phyloP scores from a whole-genome alignment of 176 grass and related monocot species.

The Cenchrus fungigraminus region DNA sequence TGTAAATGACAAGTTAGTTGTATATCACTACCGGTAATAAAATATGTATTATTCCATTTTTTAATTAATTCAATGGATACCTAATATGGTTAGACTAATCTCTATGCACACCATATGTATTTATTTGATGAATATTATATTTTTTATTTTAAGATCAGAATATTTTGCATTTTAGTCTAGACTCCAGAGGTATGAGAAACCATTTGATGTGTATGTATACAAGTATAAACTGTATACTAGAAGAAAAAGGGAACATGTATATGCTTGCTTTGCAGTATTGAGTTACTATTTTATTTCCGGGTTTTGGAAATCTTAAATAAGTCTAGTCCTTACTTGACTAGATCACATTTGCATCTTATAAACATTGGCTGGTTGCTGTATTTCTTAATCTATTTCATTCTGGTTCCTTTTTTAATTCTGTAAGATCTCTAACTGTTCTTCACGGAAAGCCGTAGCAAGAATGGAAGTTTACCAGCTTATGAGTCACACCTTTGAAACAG shows the following conservation, averaged over 20 bases:
- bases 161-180: not conserved
- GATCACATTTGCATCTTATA: not conserved
- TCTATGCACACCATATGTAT: not conserved
- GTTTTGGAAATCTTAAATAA: not conserved
- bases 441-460: slow-evolving; percentile 18
- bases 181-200: not conserved
- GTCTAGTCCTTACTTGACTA: not conserved
- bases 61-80: not conserved
- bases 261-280: slow-evolving; percentile 2
- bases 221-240: not conserved
- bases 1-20: not conserved
- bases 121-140: not conserved
- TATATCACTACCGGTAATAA: not conserved
- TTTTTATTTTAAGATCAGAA: not conserved
- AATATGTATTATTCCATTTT: not conserved
- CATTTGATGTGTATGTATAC: not conserved
- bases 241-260: not conserved
- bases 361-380: not conserved
- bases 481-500: slow-evolving; percentile 45
- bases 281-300: not conserved
- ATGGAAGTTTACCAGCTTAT: slow-evolving; percentile 34
- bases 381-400: not conserved
- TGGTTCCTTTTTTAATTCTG: not conserved
- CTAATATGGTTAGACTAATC: not conserved
- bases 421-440: slow-evolving; percentile 19